Percentiles rank a stretch among this genome's conserved stretches.
These are phyloP conservation scores for Gypsophila paniculata DNA, from an alignment of 179 eudicot genomes.

Conservation along the genomic window DNA sequence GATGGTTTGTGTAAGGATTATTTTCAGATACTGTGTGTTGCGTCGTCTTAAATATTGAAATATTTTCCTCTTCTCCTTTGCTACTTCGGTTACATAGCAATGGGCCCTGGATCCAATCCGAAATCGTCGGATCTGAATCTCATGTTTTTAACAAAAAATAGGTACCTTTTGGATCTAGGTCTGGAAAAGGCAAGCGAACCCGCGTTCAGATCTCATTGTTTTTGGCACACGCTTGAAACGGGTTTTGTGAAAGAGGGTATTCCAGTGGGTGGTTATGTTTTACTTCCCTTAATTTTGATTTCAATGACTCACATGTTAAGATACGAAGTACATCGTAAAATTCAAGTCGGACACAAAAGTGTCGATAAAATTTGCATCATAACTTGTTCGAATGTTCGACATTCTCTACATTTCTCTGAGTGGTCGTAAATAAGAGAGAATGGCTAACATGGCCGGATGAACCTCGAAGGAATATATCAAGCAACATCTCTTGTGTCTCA, in stretches of 20 bases:
- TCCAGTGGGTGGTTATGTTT: background rate
- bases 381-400: background rate
- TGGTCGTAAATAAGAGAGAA: background rate
- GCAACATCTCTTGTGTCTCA: background rate
- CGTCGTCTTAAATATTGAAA: background rate
- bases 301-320: background rate
- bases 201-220: background rate
- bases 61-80: background rate
- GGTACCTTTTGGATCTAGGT: background rate
- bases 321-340: too few species aligned
- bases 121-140: background rate
- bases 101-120: background rate
- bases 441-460: background rate
- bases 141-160: background rate
- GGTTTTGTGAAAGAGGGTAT: background rate
- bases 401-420: background rate
- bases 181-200: background rate
- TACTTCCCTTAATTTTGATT: background rate
- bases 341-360: background rate
- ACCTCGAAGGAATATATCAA: background rate
- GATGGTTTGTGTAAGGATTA: background rate
- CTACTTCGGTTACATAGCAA: background rate
- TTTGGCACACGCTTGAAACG: background rate
- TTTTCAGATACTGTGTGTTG: background rate
- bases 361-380: background rate